These are phyloP conservation scores for Teunomyces atbi DNA, from an alignment of 805 yeast species.

Conservation along the genomic window DNA sequence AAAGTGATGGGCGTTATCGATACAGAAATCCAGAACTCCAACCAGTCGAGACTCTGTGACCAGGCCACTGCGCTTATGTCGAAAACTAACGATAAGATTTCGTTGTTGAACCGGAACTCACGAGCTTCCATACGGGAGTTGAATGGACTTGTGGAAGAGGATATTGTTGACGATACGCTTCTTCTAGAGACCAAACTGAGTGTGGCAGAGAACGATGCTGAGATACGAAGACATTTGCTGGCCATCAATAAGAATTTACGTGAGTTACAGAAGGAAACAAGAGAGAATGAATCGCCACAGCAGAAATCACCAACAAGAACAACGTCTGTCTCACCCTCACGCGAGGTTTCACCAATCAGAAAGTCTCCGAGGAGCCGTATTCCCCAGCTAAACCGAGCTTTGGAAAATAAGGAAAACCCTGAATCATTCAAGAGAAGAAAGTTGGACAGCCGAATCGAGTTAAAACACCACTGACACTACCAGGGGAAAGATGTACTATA, in stretches of 20 bases:
- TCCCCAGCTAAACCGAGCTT: constrained; percentile 4
- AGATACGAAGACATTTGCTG: constrained; percentile 1
- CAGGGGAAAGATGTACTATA: constrained; percentile 1
- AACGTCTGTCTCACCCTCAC: constrained; percentile 3
- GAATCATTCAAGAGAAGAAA: constrained; percentile 7
- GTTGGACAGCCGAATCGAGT: constrained; percentile 1
- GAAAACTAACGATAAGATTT: constrained; percentile 6
- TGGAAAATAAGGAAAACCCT: constrained; percentile 9
- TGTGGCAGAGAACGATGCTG: constrained; percentile 6
- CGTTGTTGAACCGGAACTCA: constrained; percentile 3
- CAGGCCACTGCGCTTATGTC: not conserved
- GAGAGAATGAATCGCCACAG: not conserved
- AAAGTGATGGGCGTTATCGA: not conserved
- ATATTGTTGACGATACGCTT: not conserved
- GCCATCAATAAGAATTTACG: constrained; percentile 5
- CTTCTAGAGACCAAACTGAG: constrained; percentile 3
- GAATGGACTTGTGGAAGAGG: not conserved
- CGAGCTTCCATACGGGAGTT: constrained; percentile 1
- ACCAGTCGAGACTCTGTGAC: not conserved
- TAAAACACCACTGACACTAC: not conserved
- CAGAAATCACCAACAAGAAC: not conserved
- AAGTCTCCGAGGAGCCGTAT: constrained; percentile 6
- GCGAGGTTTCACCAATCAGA: constrained; percentile 7
- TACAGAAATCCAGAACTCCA: not conserved
- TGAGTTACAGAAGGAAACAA: constrained; percentile 4